These are phyloP conservation scores for Apiospora hydei DNA, from an alignment of 2,329 filamentous ascomycete genomes.

Conservation along the genomic window DNA sequence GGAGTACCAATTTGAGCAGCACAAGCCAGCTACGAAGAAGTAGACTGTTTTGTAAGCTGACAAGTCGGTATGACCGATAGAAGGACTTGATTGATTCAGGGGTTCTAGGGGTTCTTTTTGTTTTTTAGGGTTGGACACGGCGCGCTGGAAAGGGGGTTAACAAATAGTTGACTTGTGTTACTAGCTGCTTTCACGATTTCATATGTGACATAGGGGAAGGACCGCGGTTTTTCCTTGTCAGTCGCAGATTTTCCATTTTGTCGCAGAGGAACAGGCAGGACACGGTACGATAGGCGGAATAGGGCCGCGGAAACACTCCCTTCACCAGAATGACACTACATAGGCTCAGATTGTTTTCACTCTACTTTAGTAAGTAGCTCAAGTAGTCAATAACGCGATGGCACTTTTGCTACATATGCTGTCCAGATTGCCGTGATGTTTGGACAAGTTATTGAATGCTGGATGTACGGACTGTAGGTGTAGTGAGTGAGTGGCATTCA, in stretches of 20 bases:
- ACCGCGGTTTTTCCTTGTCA: neutral
- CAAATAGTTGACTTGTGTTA: slow-evolving; percentile 22
- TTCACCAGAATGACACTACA: slow-evolving; percentile 22
- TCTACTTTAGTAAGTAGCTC: neutral
- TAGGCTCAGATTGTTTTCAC: slow-evolving; percentile 21
- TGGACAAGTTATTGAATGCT: neutral
- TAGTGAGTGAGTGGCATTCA: neutral
- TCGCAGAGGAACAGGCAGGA: neutral
- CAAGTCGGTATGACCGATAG: neutral
- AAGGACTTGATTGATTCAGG: neutral
- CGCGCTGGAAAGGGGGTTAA: slow-evolving; percentile 10
- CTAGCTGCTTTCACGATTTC: slow-evolving; percentile 19
- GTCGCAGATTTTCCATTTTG: slow-evolving; percentile 1
- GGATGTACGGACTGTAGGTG: neutral
- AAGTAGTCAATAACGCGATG: neutral
- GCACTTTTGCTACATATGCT: neutral
- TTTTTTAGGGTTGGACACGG: slow-evolving; percentile 18
- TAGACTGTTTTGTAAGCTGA: slow-evolving; percentile 29
- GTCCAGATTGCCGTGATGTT: neutral
- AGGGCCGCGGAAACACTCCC: slow-evolving; percentile 17
- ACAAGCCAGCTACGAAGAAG: slow-evolving; percentile 44
- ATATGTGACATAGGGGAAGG: neutral
- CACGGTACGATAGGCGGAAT: slow-evolving; percentile 10
- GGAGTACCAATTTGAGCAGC: slow-evolving; percentile 71
- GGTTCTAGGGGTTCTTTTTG: slow-evolving; percentile 10